phyloP scores from a whole-genome alignment of 176 grass and related monocot species.

The Ensete glaucum region DNA sequence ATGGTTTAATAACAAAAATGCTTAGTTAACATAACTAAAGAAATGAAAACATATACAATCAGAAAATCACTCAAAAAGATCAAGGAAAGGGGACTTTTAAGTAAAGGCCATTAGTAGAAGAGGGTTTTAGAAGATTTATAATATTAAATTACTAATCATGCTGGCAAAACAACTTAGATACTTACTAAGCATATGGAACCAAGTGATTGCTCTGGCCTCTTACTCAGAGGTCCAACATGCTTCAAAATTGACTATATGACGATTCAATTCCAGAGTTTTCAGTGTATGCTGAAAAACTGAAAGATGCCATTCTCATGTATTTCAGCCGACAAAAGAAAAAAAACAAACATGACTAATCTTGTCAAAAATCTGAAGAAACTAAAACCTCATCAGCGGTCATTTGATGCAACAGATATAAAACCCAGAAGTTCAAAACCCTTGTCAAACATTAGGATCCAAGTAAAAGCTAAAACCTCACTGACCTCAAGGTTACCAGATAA shows the following conservation, averaged over 20 bases:
- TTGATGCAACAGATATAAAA: background rate
- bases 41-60: background rate
- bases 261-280: no score
- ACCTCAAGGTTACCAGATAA: constrained; percentile 81
- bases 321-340: background rate
- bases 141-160: background rate
- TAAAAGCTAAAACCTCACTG: constrained; percentile 15
- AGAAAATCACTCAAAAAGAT: background rate
- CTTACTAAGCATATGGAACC: no score
- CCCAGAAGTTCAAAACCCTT: background rate
- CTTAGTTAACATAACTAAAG: no score
- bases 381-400: background rate
- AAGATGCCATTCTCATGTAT: background rate
- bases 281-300: no score
- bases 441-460: constrained; percentile 22
- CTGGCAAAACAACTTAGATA: no score
- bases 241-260: background rate
- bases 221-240: background rate
- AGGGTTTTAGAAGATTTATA: background rate
- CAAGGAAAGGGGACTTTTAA: background rate
- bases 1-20: no score
- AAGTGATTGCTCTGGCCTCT: no score
- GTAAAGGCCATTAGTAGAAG: background rate
- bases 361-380: background rate
- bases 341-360: background rate